These are phyloP conservation scores for Fraxinus floribunda DNA, from an alignment of 305 asterid species.

Conservation along the genomic window DNA sequence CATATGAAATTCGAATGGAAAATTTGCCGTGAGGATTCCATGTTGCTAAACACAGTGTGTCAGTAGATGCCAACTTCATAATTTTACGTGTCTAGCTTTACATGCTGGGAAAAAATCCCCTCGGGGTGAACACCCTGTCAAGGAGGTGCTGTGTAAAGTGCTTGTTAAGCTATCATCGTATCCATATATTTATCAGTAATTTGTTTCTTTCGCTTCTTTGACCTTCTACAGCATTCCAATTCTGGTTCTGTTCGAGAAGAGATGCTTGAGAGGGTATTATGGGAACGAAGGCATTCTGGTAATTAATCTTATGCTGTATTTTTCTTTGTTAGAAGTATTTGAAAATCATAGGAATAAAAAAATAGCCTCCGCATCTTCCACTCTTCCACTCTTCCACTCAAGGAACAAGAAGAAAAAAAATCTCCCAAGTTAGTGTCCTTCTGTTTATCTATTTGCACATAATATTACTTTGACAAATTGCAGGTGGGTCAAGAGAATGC, in stretches of 20 bases:
- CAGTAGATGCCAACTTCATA: background rate
- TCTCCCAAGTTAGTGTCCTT: constrained; percentile 1
- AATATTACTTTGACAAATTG: constrained; percentile 9
- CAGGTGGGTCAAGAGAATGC: constrained; percentile 33
- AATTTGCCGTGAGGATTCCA: background rate
- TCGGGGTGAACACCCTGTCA: background rate
- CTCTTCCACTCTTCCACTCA: background rate
- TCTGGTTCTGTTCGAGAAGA: constrained; percentile 22
- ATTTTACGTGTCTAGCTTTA: background rate
- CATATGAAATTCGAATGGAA: background rate
- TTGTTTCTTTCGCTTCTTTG: background rate
- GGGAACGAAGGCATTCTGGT: constrained; percentile 35
- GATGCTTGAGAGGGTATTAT: constrained; percentile 23
- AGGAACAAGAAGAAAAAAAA: background rate
- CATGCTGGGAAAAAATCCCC: background rate
- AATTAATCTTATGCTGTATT: constrained; percentile 16
- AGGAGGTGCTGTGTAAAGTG: background rate
- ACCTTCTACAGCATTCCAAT: constrained; percentile 24
- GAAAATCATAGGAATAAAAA: background rate
- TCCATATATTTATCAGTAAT: background rate
- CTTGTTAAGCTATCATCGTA: background rate
- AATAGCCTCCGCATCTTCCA: background rate
- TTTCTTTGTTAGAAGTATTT: background rate
- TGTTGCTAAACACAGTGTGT: background rate
- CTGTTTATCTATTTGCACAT: constrained; percentile 7